Base-by-base conservation (phyloP, 306 rosid genomes). In the Morella rubra region DNA sequence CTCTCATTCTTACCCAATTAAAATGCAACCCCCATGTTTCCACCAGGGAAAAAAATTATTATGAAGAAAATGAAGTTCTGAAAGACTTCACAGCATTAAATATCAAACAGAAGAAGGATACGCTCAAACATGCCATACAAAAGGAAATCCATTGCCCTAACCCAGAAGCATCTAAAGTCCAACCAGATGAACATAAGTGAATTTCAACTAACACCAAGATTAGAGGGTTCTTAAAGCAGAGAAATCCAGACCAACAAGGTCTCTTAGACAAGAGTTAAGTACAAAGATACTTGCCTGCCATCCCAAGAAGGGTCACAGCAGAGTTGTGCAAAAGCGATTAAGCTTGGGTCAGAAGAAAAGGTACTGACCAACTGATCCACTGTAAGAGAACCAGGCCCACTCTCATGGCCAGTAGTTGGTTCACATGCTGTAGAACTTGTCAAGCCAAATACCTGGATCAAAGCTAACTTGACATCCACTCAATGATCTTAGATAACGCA, bases 261-360 rank as follows among this genome's bases (percentile, higher is more conserved):
- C 54, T 76, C 79, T 18, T 68, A 66, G 51, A 41, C 52, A 44
- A 70, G 27, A 51, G 40, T 40, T 6, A 13, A 51, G 71, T 67
- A 77, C 66, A 68, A 65, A 65, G 3, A 58, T 47, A 76, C 90
- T 82, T 79, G 82, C 97, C 91, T 86, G 86, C 87, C 86, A 79
- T 81, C 75, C 97, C 97, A 92, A 52, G 96, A 89, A 69, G 95
- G 92, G 55, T 94, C 92, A 55, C 96, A 92, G 86, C 97, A 94
- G 81, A 89, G 89, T 84, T 90, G 98, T 59, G 98, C 97, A 83
- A 94, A 94, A 53, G 98, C 98, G 72, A 90, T 92, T 87, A 92
- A 90, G 89, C 98, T 92, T 58, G 98, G 97, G 85, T 94, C 97
- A 64, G 98, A 94, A 66, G 98, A 92, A 87, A 94, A 94, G 84